Percentiles rank a stretch among this genome's conserved stretches.
Evolutionary conservation across 2,329 filamentous ascomycete genomes (phyloP).

Genomic region (Paradendryphiella salina): DNA sequence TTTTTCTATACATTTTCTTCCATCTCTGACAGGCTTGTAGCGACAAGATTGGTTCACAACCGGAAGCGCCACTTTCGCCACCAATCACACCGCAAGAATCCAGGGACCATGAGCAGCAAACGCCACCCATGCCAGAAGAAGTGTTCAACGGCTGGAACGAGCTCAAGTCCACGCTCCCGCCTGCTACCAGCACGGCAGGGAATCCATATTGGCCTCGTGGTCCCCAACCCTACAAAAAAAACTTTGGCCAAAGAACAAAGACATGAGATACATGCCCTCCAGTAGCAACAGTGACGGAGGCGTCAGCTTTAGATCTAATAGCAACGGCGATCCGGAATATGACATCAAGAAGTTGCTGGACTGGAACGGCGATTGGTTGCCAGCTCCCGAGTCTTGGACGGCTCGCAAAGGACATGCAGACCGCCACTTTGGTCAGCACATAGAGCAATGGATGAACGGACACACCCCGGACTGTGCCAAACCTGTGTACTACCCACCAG

Average conservation of each 20-base stretch:
- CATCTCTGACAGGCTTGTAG: slow-evolving; percentile 5
- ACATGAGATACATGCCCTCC: slow-evolving; percentile 28
- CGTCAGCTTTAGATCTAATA: slow-evolving; percentile 28
- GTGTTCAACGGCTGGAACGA: slow-evolving; percentile 15
- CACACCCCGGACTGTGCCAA: background rate
- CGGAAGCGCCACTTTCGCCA: slow-evolving; percentile 1
- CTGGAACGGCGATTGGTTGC: slow-evolving; percentile 53
- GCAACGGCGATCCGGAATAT: slow-evolving; percentile 39
- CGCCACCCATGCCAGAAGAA: slow-evolving; percentile 25
- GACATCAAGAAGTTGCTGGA: slow-evolving; percentile 47
- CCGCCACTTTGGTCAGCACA: slow-evolving; percentile 39
- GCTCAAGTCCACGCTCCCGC: slow-evolving; percentile 1
- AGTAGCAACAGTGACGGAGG: slow-evolving; percentile 32
- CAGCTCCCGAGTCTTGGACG: slow-evolving; percentile 55
- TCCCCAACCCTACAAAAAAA: slow-evolving; percentile 12
- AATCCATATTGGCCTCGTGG: slow-evolving; percentile 23
- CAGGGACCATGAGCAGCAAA: background rate
- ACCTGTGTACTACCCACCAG: background rate
- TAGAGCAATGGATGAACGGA: slow-evolving; percentile 41
- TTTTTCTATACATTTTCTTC: background rate
- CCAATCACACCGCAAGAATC: slow-evolving; percentile 4
- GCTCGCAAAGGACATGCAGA: slow-evolving; percentile 35
- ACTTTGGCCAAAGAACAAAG: slow-evolving; percentile 35
- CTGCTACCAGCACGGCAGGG: slow-evolving; percentile 3
- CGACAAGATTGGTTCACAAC: background rate